A percentile compares a stretch with the other conserved stretches of the same genome.
These are phyloP conservation scores for Chaetothyriales sp. DNA, from an alignment of 2,329 filamentous ascomycete species.

Conservation along the genomic window DNA sequence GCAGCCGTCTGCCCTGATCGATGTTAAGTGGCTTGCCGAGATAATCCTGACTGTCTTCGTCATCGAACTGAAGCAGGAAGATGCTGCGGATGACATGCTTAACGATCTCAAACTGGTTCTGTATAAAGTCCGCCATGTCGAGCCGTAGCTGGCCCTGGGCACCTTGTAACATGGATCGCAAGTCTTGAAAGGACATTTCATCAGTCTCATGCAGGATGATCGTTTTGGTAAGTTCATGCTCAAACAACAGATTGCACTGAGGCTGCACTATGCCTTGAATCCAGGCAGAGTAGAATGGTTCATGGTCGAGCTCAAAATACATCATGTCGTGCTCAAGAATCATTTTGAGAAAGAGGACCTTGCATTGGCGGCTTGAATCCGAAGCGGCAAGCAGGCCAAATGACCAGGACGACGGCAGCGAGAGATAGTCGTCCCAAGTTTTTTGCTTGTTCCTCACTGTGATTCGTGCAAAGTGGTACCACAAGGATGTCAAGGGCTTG, in stretches of 20 bases:
- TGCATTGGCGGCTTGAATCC: constrained; percentile 5
- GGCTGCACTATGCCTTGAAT: constrained; percentile 5
- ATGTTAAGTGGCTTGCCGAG: constrained; percentile 1
- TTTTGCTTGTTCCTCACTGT: constrained; percentile 3
- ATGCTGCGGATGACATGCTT: constrained; percentile 8
- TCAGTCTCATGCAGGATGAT: constrained; percentile 5
- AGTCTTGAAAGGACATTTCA: constrained; percentile 3
- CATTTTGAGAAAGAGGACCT: constrained; percentile 9
- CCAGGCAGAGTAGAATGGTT: constrained; percentile 7
- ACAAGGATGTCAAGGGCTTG: constrained; percentile 6
- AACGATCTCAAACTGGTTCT: constrained; percentile 7
- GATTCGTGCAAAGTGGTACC: constrained; percentile 6
- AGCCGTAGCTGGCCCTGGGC: neutral
- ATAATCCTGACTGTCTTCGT: constrained; percentile 1
- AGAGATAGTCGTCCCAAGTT: constrained; percentile 9
- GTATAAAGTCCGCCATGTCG: constrained; percentile 4
- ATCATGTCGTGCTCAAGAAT: constrained; percentile 1
- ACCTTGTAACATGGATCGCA: constrained; percentile 2
- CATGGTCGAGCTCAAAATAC: constrained; percentile 2
- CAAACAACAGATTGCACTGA: constrained; percentile 4
- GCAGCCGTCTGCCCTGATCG: constrained; percentile 3
- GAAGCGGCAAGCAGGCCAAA: constrained; percentile 4
- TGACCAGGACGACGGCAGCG: constrained; percentile 1
- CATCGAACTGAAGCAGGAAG: constrained; percentile 1
- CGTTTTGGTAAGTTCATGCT: constrained; percentile 8